Evolutionary conservation across 1,284 basidiomycete genomes (phyloP), one percentile per base, ranked within the genome.

Genomic region (Sporisorium iseilematis-ciliati): DNA sequence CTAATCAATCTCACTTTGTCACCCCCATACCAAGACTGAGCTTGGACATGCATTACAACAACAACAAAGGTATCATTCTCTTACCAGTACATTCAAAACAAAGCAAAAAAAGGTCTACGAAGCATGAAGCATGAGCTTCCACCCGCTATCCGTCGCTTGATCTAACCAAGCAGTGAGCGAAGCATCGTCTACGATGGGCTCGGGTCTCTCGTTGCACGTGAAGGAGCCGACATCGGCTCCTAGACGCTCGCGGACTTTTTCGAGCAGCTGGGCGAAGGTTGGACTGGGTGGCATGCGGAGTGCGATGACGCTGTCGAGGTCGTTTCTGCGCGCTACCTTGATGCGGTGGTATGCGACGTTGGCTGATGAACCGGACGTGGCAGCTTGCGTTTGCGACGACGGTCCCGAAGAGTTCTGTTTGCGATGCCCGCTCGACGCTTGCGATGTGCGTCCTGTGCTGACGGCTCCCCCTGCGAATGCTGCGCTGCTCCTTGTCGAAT

Each of bases 211-310:
- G 25, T 76, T 66, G 43, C 88, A 57, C 38, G 54, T 55, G 89
- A 51, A 88, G 87, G 18, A 83, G 87, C 33, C 55, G 14, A 97
- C 91, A 70, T 92, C 91, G 4, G 89, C 88, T 0, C 94, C 95
- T 7, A 99, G 87, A 51, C 95, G 90, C 57, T 92, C 90, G 75
- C 93, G 90, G 35, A 97, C 93, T 87, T 98, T 99, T 55, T 91
- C 92, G 87, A 97, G 90, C 68, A 99, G 88, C 82, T 96, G 93
- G 14, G 86, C 87, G 80, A 92, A 91, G 6, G 93, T 90, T 33
- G 98, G 94, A 40, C 89, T 90, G n/a, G 96, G 94, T 79, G 96
- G 95, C 45, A 98, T 95, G n/a, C 97, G 91, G 57, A 99, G 94
- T 3, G 97, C 96, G 69, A 99, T 94, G 56, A 99, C 88, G 84